Evolutionary conservation across 208 protist genomes (phyloP).

Genomic region (Spironucleus salmonicida): DNA sequence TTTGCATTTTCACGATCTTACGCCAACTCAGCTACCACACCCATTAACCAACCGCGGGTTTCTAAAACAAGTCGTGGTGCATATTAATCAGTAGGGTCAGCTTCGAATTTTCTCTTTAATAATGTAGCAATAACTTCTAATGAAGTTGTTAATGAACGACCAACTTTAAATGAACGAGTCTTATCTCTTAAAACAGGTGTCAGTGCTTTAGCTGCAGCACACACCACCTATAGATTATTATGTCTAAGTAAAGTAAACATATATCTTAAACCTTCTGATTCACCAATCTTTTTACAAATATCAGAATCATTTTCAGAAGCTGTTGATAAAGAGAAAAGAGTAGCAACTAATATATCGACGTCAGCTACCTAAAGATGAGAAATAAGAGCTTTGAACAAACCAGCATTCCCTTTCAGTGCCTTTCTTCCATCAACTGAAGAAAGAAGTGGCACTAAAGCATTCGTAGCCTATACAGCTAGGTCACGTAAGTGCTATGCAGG

Average conservation of each 20-base stretch:
- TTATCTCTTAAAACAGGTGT: not conserved
- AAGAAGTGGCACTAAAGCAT: constrained; percentile 1
- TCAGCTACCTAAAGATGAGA: not conserved
- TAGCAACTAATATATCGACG: not conserved
- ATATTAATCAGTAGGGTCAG: not conserved
- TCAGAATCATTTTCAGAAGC: not conserved
- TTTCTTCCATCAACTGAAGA: constrained; percentile 2
- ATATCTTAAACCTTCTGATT: not conserved
- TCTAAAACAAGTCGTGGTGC: not conserved
- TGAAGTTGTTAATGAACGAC: not conserved
- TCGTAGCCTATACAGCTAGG: constrained; percentile 1
- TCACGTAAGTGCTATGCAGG: not conserved
- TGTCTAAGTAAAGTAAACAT: not conserved
- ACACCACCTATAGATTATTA: constrained; percentile 10
- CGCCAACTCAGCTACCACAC: constrained; percentile 2
- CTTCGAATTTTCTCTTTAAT: not conserved
- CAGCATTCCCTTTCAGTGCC: not conserved
- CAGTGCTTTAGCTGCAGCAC: constrained; percentile 1
- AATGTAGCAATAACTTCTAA: not conserved
- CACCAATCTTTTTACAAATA: constrained; percentile 9
- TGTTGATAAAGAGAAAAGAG: not conserved
- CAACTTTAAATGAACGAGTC: not conserved
- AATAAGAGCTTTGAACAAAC: not conserved
- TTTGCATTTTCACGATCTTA: constrained; percentile 4
- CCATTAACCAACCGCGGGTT: not conserved